Conservation (phyloP, 2,329 filamentous ascomycete genomes). For the Fusarium newnesense region DNA sequence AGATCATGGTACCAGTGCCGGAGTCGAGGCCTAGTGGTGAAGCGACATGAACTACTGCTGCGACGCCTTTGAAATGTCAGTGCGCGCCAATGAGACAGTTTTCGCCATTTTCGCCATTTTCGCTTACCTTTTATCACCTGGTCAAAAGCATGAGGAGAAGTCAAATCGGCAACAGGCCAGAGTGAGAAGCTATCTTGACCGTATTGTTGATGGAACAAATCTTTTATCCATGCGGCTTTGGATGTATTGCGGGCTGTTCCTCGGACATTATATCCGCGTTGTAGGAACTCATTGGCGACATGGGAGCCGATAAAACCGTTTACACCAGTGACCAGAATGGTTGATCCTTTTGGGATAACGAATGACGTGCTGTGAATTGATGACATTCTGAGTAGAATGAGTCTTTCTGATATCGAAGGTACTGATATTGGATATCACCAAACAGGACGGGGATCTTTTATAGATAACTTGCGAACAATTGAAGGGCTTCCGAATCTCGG, state of each 20-base stretch:
- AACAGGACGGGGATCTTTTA: too few species aligned
- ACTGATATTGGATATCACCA: too few species aligned
- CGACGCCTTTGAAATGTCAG: neutral
- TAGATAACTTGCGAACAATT: neutral
- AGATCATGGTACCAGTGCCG: neutral
- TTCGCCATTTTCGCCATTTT: too few species aligned
- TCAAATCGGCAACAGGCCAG: neutral
- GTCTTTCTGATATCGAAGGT: too few species aligned
- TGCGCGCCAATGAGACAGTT: too few species aligned
- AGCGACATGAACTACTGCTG: neutral
- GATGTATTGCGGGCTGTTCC: neutral
- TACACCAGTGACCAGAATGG: neutral
- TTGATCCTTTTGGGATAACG: neutral
- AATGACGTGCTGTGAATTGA: too few species aligned
- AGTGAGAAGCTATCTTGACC: neutral
- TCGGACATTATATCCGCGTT: neutral
- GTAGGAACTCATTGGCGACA: neutral
- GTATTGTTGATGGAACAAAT: neutral
- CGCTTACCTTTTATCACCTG: neutral
- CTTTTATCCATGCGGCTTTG: neutral
- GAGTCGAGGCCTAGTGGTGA: neutral
- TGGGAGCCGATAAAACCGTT: neutral
- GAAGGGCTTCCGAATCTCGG: neutral
- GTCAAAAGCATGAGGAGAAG: neutral
- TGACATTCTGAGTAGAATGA: too few species aligned